These are phyloP conservation scores for Jackrogersella multiformis DNA, from an alignment of 495 filamentous ascomycete genomes.

Conservation along the genomic window DNA sequence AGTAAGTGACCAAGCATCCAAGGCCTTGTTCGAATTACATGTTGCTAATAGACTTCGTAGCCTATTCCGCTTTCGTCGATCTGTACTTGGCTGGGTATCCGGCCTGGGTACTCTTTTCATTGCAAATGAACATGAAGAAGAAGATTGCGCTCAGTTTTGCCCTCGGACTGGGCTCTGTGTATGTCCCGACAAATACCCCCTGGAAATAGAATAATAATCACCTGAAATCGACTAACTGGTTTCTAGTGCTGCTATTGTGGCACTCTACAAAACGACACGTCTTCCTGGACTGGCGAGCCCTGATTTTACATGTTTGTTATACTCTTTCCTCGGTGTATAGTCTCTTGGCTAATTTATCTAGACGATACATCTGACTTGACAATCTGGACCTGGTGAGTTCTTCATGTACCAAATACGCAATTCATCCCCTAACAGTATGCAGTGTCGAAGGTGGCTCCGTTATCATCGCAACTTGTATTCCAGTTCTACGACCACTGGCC, in stretches of 20 bases:
- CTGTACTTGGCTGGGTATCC: constrained; percentile 62
- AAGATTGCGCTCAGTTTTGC: constrained; percentile 57
- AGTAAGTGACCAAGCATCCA: constrained; percentile 41
- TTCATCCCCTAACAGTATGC: not conserved
- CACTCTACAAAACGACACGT: constrained; percentile 56
- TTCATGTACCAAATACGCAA: not conserved
- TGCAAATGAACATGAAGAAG: constrained; percentile 57
- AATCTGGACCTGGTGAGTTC: constrained; percentile 57
- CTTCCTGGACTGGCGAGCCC: constrained; percentile 47
- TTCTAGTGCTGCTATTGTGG: constrained; percentile 35
- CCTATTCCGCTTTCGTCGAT: constrained; percentile 57
- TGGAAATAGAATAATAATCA: not conserved
- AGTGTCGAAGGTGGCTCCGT: constrained; percentile 59
- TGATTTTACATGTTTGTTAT: constrained; percentile 55
- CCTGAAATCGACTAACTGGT: not conserved
- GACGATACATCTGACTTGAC: constrained; percentile 51
- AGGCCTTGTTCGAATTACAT: not conserved
- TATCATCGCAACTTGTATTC: constrained; percentile 61
- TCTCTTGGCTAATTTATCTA: not conserved
- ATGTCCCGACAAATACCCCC: constrained; percentile 19
- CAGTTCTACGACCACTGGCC: constrained; percentile 55
- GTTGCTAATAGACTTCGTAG: constrained; percentile 27
- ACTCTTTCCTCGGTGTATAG: not conserved
- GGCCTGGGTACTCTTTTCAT: constrained; percentile 50
- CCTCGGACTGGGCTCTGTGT: constrained; percentile 60